Evolutionary conservation across 2,329 filamentous ascomycete genomes (phyloP), one percentile per base, ranked within the genome.

Genomic region (Aspergillus sp.): DNA sequence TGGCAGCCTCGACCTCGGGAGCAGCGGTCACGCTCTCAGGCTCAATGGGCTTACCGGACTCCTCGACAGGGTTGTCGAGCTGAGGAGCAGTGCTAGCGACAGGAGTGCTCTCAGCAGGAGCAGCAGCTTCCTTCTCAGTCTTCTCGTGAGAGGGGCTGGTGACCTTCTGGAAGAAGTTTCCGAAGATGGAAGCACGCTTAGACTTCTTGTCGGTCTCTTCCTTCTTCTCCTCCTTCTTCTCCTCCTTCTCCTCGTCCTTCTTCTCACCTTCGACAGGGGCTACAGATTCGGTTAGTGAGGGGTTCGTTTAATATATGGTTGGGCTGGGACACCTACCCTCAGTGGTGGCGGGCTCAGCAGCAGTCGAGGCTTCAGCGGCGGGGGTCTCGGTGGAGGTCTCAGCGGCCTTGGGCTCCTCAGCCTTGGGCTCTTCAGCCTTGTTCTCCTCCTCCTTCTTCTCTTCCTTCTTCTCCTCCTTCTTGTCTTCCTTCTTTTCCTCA

Each of bases 131-230:
- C 67, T 79, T 79, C 67, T 80, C 77, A 14, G 73, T 70, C 70
- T 79, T 79, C 70, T 79, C 77, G 46, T 75, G 70, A 55, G 71
- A 71, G 33, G 77, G 76, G 71, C 73, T 78, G 61, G 71, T 69
- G 50, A 79, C 74, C 83, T 93, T 93, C 84, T 91, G 89, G 77
- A 83, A 84, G 73, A 90, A 86, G 70, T 86, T 87, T 68, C 86
- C 86, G 77, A 96, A 96, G 70, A 93, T 88, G 65, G 90, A 95
- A 77, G 87, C 86, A 76, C 91, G 90, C 90, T 96, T 96, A 77
- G 78, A 65, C 77, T 87, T 85, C 41, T 74, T 68, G 58, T 78
- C 69, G 57, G 73, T 74, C 44, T 74, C 70, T 57, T 78, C 77
- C 67, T 64, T 64, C 58, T 70, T 67, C 55, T 71, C 66, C 54